Percentiles rank a stretch among this genome's conserved stretches.
Evolutionary conservation across 352 stramenopile genomes (phyloP).

Genomic region (Phytophthora citrophthora): DNA sequence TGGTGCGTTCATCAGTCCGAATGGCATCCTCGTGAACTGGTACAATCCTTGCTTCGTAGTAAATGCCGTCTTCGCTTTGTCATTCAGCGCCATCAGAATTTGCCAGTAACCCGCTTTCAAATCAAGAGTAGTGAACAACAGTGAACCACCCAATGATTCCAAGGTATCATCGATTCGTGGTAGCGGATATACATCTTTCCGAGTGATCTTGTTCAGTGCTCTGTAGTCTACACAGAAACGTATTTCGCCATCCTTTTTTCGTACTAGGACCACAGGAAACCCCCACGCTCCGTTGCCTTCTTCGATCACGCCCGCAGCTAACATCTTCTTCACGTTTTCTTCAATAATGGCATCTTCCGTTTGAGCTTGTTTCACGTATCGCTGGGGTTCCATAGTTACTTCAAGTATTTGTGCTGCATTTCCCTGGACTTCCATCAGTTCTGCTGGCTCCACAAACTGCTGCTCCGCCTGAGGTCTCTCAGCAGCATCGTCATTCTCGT

Average conservation of each 20-base stretch:
- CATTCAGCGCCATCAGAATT: background rate
- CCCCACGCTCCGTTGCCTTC: background rate
- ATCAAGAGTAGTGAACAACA: background rate
- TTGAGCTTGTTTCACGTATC: too few species aligned
- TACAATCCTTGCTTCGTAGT: background rate
- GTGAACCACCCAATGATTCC: background rate
- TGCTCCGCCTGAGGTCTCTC: too few species aligned
- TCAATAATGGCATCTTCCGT: too few species aligned
- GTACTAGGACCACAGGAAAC: background rate
- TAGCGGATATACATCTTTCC: background rate
- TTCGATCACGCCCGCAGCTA: background rate
- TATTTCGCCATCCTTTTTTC: background rate
- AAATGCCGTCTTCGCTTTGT: background rate
- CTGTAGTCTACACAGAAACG: background rate
- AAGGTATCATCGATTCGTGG: background rate
- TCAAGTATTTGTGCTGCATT: too few species aligned
- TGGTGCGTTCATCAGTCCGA: background rate
- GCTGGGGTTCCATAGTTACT: too few species aligned
- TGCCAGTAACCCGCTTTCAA: background rate
- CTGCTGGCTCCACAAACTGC: too few species aligned
- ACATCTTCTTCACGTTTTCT: background rate
- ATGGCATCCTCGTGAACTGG: background rate
- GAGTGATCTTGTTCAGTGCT: background rate
- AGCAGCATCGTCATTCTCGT: too few species aligned
- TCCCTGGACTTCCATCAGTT: too few species aligned